phyloP scores from a whole-genome alignment of 177 flowering plant species.

The Vitis hybrid region DNA sequence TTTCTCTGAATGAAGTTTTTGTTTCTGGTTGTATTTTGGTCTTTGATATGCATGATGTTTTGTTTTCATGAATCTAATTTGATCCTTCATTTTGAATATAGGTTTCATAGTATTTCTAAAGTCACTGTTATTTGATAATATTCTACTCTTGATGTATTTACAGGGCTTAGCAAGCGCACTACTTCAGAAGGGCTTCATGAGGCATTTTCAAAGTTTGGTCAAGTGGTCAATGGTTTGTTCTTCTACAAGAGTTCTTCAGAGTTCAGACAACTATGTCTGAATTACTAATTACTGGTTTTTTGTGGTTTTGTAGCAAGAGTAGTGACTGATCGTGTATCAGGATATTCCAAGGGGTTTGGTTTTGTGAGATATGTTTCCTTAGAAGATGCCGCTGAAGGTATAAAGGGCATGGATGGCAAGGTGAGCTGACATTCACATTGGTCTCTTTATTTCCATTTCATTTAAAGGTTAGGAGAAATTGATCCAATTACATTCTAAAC shows the following conservation, averaged over 20 bases:
- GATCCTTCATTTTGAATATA: no score
- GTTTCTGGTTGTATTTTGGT: no score
- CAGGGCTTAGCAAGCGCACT: conserved; percentile 89
- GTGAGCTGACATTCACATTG: conserved; percentile 32
- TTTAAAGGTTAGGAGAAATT: no score
- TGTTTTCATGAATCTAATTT: no score
- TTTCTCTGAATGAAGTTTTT: no score
- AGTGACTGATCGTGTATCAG: conserved; percentile 70
- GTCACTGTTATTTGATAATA: background rate
- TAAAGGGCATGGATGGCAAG: conserved; percentile 89
- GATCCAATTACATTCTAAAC: no score
- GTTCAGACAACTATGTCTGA: background rate
- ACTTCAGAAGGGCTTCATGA: conserved; percentile 64
- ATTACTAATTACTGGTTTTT: background rate
- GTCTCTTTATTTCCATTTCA: no score
- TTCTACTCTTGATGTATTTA: background rate
- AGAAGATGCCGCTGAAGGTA: conserved; percentile 71
- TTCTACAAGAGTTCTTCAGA: background rate
- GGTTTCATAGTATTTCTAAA: background rate
- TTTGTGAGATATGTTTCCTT: conserved; percentile 70
- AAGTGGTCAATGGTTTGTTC: conserved; percentile 63
- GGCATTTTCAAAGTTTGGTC: conserved; percentile 72
- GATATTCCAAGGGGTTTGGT: conserved; percentile 87
- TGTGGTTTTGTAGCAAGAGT: conserved; percentile 61
- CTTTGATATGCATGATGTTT: no score